A percentile compares a stretch with the other conserved stretches of the same genome.
Conservation (phyloP, 208 protist genomes). For the Blastocrithidia nonstop region DNA sequence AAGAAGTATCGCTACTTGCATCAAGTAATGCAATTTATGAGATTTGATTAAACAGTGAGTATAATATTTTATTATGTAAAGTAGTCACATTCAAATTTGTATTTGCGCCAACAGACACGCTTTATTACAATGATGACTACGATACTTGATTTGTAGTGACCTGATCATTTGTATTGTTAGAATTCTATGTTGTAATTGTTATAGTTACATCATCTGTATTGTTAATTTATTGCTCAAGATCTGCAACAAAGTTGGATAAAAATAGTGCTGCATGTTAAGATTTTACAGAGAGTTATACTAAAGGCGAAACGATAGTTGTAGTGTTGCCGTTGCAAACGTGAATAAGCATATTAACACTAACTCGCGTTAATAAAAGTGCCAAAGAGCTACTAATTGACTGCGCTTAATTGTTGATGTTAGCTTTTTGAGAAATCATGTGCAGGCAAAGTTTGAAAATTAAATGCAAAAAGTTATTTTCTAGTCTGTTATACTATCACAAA, state of each 20-base stretch:
- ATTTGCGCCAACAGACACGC: conserved; percentile 7
- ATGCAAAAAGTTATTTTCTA: conserved; percentile 52
- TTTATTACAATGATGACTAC: conserved; percentile 40
- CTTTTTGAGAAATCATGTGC: conserved; percentile 75
- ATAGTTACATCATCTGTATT: too few relatives aligned
- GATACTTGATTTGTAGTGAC: conserved; percentile 52
- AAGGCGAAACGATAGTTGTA: conserved; percentile 26
- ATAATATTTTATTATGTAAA: too few relatives aligned
- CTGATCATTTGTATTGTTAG: conserved; percentile 21
- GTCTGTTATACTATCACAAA: conserved; percentile 28
- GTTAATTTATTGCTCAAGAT: conserved; percentile 59
- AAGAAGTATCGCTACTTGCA: conserved; percentile 5
- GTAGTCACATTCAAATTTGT: background rate
- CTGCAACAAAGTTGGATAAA: conserved; percentile 53
- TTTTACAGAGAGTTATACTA: conserved; percentile 17
- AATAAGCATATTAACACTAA: conserved; percentile 7
- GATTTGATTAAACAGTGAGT: too few relatives aligned
- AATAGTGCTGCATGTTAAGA: conserved; percentile 54
- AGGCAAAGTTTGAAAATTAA: conserved; percentile 48
- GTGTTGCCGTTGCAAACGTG: background rate
- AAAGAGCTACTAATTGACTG: conserved; percentile 56
- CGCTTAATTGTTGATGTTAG: conserved; percentile 55
- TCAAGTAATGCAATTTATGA: too few relatives aligned
- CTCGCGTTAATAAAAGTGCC: conserved; percentile 45
- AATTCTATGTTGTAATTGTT: conserved; percentile 7